Evolutionary conservation across 2,329 filamentous ascomycete genomes (phyloP).

Genomic region (Cyphellophora europaea): DNA sequence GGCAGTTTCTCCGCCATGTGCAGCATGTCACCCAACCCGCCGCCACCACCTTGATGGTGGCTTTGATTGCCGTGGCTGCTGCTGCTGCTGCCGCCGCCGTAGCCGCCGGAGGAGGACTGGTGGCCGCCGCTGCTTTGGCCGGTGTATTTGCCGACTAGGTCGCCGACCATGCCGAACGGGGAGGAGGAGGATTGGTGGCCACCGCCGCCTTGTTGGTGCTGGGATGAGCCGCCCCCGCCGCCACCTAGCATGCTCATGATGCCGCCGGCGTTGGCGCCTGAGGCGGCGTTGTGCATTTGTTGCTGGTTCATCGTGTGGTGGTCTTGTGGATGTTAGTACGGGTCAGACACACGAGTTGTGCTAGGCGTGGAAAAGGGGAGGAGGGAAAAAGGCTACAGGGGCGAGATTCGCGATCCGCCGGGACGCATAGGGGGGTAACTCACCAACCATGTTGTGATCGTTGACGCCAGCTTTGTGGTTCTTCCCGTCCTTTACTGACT

Average conservation of each 20-base stretch:
- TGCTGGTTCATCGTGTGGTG: constrained; percentile 3
- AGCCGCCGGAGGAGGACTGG: constrained; percentile 5
- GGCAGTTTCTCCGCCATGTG: constrained; percentile 17
- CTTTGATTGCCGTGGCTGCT: constrained; percentile 7
- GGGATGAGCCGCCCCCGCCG: neutral
- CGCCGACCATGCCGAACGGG: constrained; percentile 11
- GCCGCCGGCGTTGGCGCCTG: neutral
- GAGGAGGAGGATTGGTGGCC: constrained; percentile 4
- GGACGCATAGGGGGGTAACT: constrained; percentile 1
- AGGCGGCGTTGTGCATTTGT: constrained; percentile 2
- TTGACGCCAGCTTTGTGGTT: constrained; percentile 54
- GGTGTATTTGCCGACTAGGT: constrained; percentile 11
- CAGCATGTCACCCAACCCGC: constrained; percentile 14
- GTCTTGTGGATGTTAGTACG: too few relatives aligned
- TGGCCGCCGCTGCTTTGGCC: constrained; percentile 7
- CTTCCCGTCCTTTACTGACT: constrained; percentile 71
- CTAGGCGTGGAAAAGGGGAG: too few relatives aligned
- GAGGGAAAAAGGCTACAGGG: too few relatives aligned
- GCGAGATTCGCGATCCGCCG: too few relatives aligned
- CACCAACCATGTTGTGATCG: constrained; percentile 8
- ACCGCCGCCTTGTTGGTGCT: constrained; percentile 4
- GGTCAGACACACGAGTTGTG: too few relatives aligned
- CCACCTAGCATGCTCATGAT: neutral
- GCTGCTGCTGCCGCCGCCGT: constrained; percentile 2
- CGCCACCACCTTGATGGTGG: constrained; percentile 6